phyloP scores from a whole-genome alignment of 805 yeast genomes.

The Yamadazyma paraphyllophila region DNA sequence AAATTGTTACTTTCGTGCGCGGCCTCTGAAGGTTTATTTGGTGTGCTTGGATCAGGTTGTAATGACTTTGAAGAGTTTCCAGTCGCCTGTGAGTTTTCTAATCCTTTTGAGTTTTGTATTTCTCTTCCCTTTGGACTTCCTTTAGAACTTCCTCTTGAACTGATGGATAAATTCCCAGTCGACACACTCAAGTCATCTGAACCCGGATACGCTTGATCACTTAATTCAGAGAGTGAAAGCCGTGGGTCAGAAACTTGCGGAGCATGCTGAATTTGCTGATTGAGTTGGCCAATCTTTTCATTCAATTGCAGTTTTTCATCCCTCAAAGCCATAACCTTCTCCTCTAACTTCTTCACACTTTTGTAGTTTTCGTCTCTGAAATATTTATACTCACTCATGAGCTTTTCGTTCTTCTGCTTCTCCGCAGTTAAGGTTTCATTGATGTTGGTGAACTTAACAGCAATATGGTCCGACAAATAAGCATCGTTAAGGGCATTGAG shows the following conservation, averaged over 20 bases:
- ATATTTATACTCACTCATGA: constrained; percentile 5
- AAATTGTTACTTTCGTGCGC: not conserved
- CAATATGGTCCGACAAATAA: constrained; percentile 21
- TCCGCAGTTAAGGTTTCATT: constrained; percentile 4
- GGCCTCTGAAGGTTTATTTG: too few relatives aligned
- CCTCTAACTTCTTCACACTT: constrained; percentile 10
- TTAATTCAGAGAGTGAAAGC: not conserved
- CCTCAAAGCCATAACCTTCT: constrained; percentile 3
- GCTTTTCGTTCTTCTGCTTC: constrained; percentile 10
- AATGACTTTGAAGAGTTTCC: too few relatives aligned
- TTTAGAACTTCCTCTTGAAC: not conserved
- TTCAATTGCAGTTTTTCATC: constrained; percentile 8
- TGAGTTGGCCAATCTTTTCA: not conserved
- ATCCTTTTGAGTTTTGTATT: not conserved
- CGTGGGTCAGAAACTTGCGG: not conserved
- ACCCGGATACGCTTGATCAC: not conserved
- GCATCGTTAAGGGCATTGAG: constrained; percentile 24
- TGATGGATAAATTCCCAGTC: not conserved
- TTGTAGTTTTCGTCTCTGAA: constrained; percentile 9
- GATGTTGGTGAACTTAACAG: constrained; percentile 8
- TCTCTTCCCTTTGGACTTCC: not conserved
- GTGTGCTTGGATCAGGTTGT: too few relatives aligned
- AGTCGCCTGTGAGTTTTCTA: not conserved
- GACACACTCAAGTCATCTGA: not conserved
- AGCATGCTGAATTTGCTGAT: not conserved